These are phyloP conservation scores for Dictyostelium intermedium DNA, from an alignment of 78 protist genomes.

Conservation along the genomic window DNA sequence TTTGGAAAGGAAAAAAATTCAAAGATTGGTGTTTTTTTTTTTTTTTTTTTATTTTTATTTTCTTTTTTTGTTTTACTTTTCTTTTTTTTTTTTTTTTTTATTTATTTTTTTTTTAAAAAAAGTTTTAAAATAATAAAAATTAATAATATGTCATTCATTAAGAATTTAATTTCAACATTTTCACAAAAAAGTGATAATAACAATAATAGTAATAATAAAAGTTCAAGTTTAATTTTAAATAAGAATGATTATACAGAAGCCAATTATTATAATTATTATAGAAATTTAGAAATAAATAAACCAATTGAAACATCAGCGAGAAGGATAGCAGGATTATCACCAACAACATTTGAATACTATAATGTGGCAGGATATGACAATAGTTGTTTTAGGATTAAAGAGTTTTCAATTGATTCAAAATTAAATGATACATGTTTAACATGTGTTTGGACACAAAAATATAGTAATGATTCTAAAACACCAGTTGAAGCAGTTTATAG, in stretches of 20 bases:
- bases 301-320: not conserved
- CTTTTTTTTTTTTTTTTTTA: no score
- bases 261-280: conserved; percentile 3
- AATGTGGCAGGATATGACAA: not conserved
- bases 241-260: conserved; percentile 14
- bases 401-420: conserved; percentile 7
- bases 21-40: no score
- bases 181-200: not conserved
- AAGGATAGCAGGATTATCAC: not conserved
- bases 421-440: not conserved
- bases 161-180: not conserved
- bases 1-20: no score
- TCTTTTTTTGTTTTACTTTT: no score
- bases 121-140: not conserved
- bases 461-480: not conserved
- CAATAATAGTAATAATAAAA: not conserved
- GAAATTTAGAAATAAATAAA: not conserved
- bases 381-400: not conserved
- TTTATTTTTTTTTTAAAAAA: not conserved
- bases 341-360: not conserved
- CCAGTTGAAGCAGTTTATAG: conserved; percentile 47
- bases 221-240: not conserved
- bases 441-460: not conserved
- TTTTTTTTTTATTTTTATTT: no score
- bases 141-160: not conserved